Evolutionary conservation across 495 filamentous ascomycete genomes (phyloP), one percentile per base, ranked within the genome.

Genomic region (Neurospora pannonica): DNA sequence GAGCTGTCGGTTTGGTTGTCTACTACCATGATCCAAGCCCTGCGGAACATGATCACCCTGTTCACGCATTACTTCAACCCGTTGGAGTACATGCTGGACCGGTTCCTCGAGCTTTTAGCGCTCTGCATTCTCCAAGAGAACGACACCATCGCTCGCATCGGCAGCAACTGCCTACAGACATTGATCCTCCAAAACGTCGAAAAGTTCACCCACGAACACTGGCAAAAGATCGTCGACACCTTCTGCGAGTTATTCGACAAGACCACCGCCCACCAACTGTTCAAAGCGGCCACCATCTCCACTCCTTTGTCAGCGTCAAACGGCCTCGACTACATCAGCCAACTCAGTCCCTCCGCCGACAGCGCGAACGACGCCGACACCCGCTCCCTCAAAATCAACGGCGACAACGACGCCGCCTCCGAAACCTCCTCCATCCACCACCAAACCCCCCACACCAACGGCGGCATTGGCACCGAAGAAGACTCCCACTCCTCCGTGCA

Each of bases 91-190:
- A 98, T 99, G 97, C 88, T 99, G 24, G 94, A 97, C 78, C 87
- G 95, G 36, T 97, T 98, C 79, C 85, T 99, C 43, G 95, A 98
- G 78, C 89, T 99, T 11, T 84, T 99, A 1, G 94, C 93, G 4
- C 88, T 98, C 21, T 99, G 96, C 79, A 99, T 99, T 71, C 98
- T 95, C 81, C 96, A 99, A 80, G 96, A 99, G 80, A 99, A 98
- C 78, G 96, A 99, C 80, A 99, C 97, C 0, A 97, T 99, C 71
- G 96, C 96, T 8, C 89, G 97, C 54, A 99, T 99, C 78, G 96
- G 96, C 71, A 98, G 95, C 84, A 98, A 98, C 78, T 99, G 96
- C 77, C 83, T 99, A 69, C 96, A 99, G 80, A 95, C 97, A 78
- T 84, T 99, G 40, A 98, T 99, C 74, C 81, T 98, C 67, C 94